Percentiles rank a stretch among this genome's conserved stretches.
Conservation (phyloP, 495 filamentous ascomycete species). For the Neurospora sp. region DNA sequence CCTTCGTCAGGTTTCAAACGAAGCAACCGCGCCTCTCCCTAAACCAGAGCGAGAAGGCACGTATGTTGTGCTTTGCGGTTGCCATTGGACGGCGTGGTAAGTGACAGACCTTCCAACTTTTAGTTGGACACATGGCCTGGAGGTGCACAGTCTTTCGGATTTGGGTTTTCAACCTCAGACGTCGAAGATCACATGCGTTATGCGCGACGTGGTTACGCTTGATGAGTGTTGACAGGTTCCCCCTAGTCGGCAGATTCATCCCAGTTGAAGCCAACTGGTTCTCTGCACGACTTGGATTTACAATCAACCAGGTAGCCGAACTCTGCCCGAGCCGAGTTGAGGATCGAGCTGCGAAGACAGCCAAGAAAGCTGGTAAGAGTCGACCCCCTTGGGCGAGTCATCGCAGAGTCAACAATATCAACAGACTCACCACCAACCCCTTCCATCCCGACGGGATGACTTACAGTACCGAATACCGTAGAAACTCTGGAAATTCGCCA, state of each 20-base stretch:
- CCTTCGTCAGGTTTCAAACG: neutral
- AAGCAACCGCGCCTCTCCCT: neutral
- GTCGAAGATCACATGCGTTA: neutral
- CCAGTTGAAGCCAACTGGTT: neutral
- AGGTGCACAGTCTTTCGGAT: neutral
- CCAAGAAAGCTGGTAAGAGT: neutral
- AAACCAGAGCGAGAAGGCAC: neutral
- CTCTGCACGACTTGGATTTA: neutral
- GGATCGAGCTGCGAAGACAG: neutral
- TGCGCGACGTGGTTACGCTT: neutral
- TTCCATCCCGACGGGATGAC: neutral
- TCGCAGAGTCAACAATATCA: neutral
- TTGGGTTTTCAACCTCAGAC: neutral
- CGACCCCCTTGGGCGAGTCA: neutral
- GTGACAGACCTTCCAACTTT: neutral
- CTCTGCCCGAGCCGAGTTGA: neutral
- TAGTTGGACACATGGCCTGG: neutral
- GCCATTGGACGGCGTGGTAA: neutral
- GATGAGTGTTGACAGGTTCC: neutral
- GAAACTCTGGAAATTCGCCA: no score
- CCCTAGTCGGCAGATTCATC: neutral
- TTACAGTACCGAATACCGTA: no score
- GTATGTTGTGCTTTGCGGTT: neutral
- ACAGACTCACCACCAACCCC: neutral
- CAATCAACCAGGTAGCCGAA: neutral